These are phyloP conservation scores for Ustilago vetiveriae DNA, from an alignment of 1,284 basidiomycete genomes.

Conservation along the genomic window DNA sequence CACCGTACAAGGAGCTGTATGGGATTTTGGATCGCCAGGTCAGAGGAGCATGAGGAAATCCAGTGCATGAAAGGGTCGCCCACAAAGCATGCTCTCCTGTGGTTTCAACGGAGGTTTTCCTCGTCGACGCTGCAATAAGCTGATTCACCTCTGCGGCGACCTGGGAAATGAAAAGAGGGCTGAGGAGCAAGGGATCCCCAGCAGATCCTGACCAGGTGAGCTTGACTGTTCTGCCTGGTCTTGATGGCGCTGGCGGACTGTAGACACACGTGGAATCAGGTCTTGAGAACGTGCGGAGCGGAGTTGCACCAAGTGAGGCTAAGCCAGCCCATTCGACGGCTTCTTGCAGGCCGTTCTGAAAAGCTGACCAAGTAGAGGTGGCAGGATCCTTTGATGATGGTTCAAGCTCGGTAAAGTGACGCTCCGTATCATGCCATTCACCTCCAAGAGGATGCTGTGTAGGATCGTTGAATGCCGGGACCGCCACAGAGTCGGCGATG, in stretches of 20 bases:
- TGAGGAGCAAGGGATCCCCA: conserved; percentile 16
- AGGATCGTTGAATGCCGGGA: conserved; percentile 21
- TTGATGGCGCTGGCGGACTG: conserved; percentile 11
- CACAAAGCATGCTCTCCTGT: conserved; percentile 6
- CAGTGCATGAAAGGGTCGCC: conserved; percentile 34
- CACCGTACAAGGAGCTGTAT: conserved; percentile 23
- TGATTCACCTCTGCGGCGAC: conserved; percentile 18
- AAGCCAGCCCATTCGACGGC: conserved; percentile 44
- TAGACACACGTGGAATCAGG: conserved; percentile 32
- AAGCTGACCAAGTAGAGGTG: conserved; percentile 17
- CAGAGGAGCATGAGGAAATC: conserved; percentile 52
- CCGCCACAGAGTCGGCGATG: conserved; percentile 33
- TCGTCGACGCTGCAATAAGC: background rate
- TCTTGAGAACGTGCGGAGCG: conserved; percentile 25
- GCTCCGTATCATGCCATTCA: conserved; percentile 9
- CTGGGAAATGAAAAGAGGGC: conserved; percentile 17
- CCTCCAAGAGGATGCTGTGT: conserved; percentile 5
- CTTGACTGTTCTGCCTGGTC: conserved; percentile 21
- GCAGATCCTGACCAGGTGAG: conserved; percentile 13
- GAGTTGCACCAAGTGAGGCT: conserved; percentile 14
- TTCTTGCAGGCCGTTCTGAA: conserved; percentile 21
- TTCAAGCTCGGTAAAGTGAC: conserved; percentile 25
- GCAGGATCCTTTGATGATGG: background rate
- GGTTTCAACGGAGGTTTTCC: background rate
- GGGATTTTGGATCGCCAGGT: conserved; percentile 45